Evolutionary conservation across 2,329 filamentous ascomycete genomes (phyloP).

Genomic region (Elsinoe perseae): DNA sequence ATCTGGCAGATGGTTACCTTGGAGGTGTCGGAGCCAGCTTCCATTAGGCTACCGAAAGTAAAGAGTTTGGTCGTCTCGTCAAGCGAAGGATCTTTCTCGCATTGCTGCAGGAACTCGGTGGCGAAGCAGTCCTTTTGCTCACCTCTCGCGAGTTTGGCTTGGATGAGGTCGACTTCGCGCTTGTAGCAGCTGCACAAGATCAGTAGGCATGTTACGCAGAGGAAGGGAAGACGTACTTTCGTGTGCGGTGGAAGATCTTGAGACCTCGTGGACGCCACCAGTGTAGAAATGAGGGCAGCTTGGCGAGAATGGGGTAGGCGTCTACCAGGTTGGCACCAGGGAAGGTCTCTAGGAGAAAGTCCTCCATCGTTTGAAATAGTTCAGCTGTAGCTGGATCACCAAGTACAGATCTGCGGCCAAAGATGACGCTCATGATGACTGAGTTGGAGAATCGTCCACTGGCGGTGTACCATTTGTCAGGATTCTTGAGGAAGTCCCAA

Average conservation of each 20-base stretch:
- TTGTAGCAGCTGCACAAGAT: conserved; percentile 17
- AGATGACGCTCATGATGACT: conserved; percentile 38
- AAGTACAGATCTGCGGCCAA: conserved; percentile 24
- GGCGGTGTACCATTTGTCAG: conserved; percentile 40
- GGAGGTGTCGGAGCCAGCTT: conserved; percentile 24
- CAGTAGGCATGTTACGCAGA: conserved; percentile 13
- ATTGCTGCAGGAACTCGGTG: conserved; percentile 29
- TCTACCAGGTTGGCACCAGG: conserved; percentile 19
- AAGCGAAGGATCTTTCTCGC: conserved; percentile 29
- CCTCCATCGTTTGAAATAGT: conserved; percentile 17
- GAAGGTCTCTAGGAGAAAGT: conserved; percentile 13
- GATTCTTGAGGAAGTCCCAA: conserved; percentile 36
- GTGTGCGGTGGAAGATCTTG: conserved; percentile 5
- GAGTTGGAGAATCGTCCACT: conserved; percentile 44
- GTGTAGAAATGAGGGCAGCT: conserved; percentile 16
- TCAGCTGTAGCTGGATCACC: conserved; percentile 22
- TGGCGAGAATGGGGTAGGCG: conserved; percentile 20
- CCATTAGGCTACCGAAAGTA: conserved; percentile 15
- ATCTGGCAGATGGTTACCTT: conserved; percentile 28
- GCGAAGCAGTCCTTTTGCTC: conserved; percentile 35
- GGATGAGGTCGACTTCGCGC: conserved; percentile 12
- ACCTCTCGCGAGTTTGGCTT: conserved; percentile 27
- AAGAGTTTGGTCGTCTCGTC: conserved; percentile 15
- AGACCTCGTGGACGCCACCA: conserved; percentile 13
- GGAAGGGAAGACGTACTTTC: not conserved